These are phyloP conservation scores for Cercospora berteroae DNA, from an alignment of 2,329 filamentous ascomycete species.

Conservation along the genomic window DNA sequence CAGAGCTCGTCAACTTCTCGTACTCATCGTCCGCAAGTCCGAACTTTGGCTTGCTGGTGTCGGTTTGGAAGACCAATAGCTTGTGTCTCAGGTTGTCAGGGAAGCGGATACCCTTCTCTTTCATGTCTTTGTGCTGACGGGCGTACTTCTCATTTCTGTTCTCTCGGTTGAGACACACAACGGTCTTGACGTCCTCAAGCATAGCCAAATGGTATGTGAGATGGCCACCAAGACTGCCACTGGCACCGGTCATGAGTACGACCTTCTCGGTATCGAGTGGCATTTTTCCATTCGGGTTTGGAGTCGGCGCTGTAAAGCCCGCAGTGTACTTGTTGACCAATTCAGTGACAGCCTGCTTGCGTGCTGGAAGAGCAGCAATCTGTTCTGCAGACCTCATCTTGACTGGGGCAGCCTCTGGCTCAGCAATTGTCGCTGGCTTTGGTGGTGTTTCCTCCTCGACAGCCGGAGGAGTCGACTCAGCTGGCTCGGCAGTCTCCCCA, in stretches of 20 bases:
- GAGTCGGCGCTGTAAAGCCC: conserved; percentile 22
- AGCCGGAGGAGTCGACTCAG: neutral
- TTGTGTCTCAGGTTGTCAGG: conserved; percentile 35
- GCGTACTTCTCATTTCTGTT: conserved; percentile 29
- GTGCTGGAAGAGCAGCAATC: conserved; percentile 3
- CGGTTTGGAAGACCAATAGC: conserved; percentile 49
- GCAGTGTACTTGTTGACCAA: conserved; percentile 31
- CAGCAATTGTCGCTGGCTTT: neutral
- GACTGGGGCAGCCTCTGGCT: neutral
- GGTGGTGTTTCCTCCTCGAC: neutral
- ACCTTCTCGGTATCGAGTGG: conserved; percentile 1
- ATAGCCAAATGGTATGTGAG: conserved; percentile 36
- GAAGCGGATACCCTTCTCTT: conserved; percentile 24
- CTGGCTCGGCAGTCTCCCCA: neutral
- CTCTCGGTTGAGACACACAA: conserved; percentile 51
- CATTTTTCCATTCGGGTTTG: neutral
- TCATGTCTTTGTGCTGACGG: conserved; percentile 41
- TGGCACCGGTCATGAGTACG: conserved; percentile 38
- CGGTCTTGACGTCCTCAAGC: conserved; percentile 32
- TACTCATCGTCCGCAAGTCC: conserved; percentile 48
- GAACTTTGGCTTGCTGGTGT: conserved; percentile 49
- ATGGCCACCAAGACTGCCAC: conserved; percentile 44
- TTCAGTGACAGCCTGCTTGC: conserved; percentile 21
- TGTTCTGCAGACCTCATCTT: neutral
- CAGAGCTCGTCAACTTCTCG: conserved; percentile 36